Evolutionary conservation across 208 protist species (phyloP).

Genomic region (Leishmania gerbilli): DNA sequence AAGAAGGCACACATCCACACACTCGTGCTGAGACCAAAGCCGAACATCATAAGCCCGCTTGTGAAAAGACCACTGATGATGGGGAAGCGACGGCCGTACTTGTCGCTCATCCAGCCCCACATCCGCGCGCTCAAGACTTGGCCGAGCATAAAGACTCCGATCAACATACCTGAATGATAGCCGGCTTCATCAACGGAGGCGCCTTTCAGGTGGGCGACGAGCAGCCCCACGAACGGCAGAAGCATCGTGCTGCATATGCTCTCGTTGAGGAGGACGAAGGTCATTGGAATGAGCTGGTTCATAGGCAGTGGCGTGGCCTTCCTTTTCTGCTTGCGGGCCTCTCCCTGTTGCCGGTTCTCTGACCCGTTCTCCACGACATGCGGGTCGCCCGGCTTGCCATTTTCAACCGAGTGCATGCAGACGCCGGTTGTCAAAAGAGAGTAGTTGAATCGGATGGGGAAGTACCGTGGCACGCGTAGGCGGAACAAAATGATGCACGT

Average conservation of each 20-base stretch:
- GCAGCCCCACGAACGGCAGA: conserved; percentile 62
- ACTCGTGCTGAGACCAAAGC: conserved; percentile 59
- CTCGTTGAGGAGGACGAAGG: conserved; percentile 66
- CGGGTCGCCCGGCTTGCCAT: not conserved
- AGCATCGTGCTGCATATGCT: conserved; percentile 66
- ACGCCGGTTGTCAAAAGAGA: not conserved
- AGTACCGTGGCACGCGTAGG: not conserved
- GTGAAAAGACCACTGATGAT: conserved; percentile 59
- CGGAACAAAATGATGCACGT: not conserved
- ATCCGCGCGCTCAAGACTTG: conserved; percentile 50
- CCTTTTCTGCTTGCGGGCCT: not conserved
- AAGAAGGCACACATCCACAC: conserved; percentile 52
- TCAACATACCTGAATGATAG: conserved; percentile 56
- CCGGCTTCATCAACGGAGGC: conserved; percentile 44
- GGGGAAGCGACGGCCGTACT: conserved; percentile 56
- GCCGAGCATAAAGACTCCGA: conserved; percentile 65
- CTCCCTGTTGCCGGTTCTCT: not conserved
- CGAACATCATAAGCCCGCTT: conserved; percentile 64
- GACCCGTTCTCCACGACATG: too few relatives aligned
- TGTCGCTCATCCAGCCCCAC: conserved; percentile 70
- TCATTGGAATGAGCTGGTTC: conserved; percentile 58
- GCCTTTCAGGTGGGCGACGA: conserved; percentile 50
- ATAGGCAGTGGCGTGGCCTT: conserved; percentile 55
- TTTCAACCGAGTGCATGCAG: not conserved
- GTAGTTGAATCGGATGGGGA: not conserved